phyloP scores from a whole-genome alignment of 106 monocot genomes.

The Acanthochlamys bracteata region DNA sequence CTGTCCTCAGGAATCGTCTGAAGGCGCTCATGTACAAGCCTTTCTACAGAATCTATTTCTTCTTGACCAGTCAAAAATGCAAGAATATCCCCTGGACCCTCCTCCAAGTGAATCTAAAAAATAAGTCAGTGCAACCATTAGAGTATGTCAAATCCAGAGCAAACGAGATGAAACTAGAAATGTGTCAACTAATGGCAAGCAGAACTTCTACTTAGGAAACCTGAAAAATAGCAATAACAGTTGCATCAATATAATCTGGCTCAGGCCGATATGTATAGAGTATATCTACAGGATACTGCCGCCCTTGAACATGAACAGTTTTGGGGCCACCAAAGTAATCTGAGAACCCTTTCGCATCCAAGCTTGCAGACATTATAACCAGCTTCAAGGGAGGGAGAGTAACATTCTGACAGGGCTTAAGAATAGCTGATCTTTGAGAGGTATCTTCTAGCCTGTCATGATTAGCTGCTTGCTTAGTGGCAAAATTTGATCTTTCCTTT shows the following conservation, averaged over 20 bases:
- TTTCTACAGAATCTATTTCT: slow-evolving; percentile 93
- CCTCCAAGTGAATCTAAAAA: slow-evolving; percentile 69
- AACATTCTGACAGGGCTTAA: slow-evolving; percentile 27
- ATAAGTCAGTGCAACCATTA: too few relatives aligned
- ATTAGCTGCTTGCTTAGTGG: slow-evolving; percentile 19
- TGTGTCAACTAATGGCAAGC: too few relatives aligned
- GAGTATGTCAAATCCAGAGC: too few relatives aligned
- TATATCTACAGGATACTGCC: slow-evolving; percentile 81
- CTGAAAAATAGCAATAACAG: slow-evolving; percentile 85
- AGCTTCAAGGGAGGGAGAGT: slow-evolving; percentile 67
- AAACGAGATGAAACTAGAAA: too few relatives aligned
- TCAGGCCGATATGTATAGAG: slow-evolving; percentile 78
- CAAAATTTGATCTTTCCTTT: slow-evolving; percentile 22
- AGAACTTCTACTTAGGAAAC: slow-evolving; percentile 19
- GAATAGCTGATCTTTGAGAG: slow-evolving; percentile 5
- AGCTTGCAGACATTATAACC: slow-evolving; percentile 96
- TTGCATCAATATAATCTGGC: slow-evolving; percentile 75
- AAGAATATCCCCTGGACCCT: slow-evolving; percentile 84
- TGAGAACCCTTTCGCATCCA: slow-evolving; percentile 84
- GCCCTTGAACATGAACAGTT: slow-evolving; percentile 85
- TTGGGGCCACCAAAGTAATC: slow-evolving; percentile 84
- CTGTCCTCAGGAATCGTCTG: slow-evolving; percentile 43
- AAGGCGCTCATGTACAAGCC: slow-evolving; percentile 62
- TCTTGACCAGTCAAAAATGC: slow-evolving; percentile 97
- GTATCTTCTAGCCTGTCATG: slow-evolving; percentile 18